Conservation (phyloP, 225 moss, liverwort and hornwort species). For the Lunularia cruciata region DNA sequence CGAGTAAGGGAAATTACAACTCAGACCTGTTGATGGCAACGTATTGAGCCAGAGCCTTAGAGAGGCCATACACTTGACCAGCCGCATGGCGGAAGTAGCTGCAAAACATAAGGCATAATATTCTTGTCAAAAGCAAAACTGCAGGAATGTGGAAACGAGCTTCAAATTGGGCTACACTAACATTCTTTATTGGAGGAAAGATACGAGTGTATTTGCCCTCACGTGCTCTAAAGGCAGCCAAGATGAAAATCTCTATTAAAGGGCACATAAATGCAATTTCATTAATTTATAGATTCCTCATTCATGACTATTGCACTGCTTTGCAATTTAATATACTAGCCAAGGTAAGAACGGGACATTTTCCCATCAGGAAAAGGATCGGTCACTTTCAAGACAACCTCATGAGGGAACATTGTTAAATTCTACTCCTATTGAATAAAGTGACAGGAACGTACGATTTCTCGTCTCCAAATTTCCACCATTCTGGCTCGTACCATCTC, state of each 20-base stretch:
- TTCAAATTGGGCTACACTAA: slow-evolving; percentile 41
- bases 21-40: slow-evolving; percentile 83
- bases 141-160: background rate
- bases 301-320: no score
- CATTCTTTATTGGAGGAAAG: no score
- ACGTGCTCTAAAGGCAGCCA: no score
- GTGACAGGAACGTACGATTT: slow-evolving; percentile 51
- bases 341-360: no score
- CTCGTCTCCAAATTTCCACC: slow-evolving; percentile 98
- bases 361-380: no score
- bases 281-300: no score
- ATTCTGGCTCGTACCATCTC: slow-evolving; percentile 95
- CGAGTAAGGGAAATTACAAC: background rate
- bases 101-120: slow-evolving; percentile 11
- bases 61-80: slow-evolving; percentile 84
- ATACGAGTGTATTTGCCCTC: no score
- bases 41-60: slow-evolving; percentile 73
- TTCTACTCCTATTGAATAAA: background rate
- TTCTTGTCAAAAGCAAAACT: slow-evolving; percentile 6
- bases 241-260: no score
- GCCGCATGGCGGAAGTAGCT: slow-evolving; percentile 96
- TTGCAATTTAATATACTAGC: no score
- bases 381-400: no score
- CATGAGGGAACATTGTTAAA: no score
- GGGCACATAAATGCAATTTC: no score